Percentiles rank a stretch among this genome's conserved stretches.
phyloP scores from a whole-genome alignment of 805 yeast genomes.

The Yamadazyma phyllophila region DNA sequence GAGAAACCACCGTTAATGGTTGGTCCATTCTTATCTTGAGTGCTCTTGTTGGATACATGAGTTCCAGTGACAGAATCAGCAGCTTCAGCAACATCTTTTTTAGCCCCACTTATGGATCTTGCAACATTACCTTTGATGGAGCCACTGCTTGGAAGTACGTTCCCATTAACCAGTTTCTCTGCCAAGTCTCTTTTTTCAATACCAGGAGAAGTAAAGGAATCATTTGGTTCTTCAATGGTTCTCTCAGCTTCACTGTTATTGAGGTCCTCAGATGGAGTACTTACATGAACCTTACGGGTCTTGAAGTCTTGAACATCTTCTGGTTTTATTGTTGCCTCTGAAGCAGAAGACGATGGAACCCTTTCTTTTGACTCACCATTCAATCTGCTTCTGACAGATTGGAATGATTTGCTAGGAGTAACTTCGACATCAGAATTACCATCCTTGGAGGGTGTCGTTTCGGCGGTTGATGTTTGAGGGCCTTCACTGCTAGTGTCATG shows the following conservation, averaged over 20 bases:
- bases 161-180: background rate
- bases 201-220: background rate
- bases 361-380: slow-evolving; percentile 7
- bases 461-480: slow-evolving; percentile 23
- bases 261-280: background rate
- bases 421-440: slow-evolving; percentile 10
- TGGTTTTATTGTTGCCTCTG: slow-evolving; percentile 11
- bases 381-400: slow-evolving; percentile 8
- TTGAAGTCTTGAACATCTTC: slow-evolving; percentile 1
- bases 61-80: too few relatives aligned
- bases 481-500: slow-evolving; percentile 19
- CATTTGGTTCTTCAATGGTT: background rate
- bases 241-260: background rate
- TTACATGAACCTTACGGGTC: slow-evolving; percentile 1
- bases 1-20: background rate
- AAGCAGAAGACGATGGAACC: slow-evolving; percentile 13
- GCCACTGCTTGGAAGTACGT: background rate
- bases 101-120: background rate
- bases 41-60: too few relatives aligned
- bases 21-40: background rate
- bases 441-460: slow-evolving; percentile 29
- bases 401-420: slow-evolving; percentile 12
- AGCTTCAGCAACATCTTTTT: background rate
- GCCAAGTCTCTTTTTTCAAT: too few relatives aligned
- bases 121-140: background rate